Evolutionary conservation across 768 basidiomycete genomes (phyloP).

Genomic region (Tylopilus felleus): DNA sequence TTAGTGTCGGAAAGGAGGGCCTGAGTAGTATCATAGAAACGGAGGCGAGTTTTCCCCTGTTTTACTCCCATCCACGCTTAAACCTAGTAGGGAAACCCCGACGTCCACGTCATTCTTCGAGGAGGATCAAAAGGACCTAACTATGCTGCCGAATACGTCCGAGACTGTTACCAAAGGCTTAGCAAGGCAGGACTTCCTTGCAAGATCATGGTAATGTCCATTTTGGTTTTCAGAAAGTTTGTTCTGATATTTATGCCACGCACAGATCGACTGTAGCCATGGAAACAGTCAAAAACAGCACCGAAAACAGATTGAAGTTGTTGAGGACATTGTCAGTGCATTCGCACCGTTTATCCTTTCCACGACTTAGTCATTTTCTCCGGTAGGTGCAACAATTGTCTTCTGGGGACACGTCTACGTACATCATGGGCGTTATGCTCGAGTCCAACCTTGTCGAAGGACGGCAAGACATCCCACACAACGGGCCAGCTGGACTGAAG

Average conservation of each 20-base stretch:
- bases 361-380: conserved; percentile 11
- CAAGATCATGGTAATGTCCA: conserved; percentile 76
- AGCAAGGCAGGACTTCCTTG: conserved; percentile 71
- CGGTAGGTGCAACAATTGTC: conserved; percentile 69
- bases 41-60: conserved; percentile 44
- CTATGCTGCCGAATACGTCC: conserved; percentile 76
- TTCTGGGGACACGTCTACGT: conserved; percentile 60
- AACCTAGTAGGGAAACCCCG: conserved; percentile 69
- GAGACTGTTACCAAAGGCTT: conserved; percentile 70
- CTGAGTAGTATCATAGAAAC: conserved; percentile 95
- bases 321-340: conserved; percentile 75
- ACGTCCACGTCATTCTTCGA: conserved; percentile 92
- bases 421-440: conserved; percentile 93
- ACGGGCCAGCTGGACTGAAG: conserved; percentile 67
- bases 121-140: conserved; percentile 91
- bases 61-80: conserved; percentile 2
- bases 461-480: conserved; percentile 75
- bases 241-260: neutral
- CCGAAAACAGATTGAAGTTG: conserved; percentile 82
- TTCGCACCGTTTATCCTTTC: neutral
- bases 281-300: conserved; percentile 95
- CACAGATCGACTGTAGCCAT: conserved; percentile 92
- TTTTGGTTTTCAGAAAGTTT: neutral
- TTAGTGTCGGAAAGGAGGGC: conserved; percentile 96
- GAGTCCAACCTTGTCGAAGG: conserved; percentile 90